phyloP scores from a whole-genome alignment of 352 stramenopile genomes.

The Saprolegnia parasitica region DNA sequence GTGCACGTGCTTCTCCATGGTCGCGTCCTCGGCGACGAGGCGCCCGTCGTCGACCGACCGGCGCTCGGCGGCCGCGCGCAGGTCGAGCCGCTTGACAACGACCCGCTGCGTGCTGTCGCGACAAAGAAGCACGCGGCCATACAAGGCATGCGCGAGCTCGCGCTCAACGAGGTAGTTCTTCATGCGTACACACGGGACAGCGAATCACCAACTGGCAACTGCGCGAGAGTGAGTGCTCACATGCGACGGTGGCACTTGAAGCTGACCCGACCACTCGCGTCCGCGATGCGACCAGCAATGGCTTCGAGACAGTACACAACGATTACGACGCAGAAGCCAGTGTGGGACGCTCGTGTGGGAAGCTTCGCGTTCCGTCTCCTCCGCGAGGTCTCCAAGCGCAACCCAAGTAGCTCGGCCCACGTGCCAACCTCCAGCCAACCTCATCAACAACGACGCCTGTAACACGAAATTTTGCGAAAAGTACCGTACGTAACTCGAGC shows the following conservation, averaged over 20 bases:
- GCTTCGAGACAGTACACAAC: no score
- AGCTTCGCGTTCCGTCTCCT: no score
- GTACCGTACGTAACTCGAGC: no score
- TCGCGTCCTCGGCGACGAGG: constrained; percentile 6
- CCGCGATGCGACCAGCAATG: no score
- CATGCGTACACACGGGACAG: constrained; percentile 8
- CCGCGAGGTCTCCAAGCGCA: no score
- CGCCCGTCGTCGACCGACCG: neutral
- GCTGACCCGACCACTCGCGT: no score
- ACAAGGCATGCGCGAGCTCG: constrained; percentile 18
- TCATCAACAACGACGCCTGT: no score
- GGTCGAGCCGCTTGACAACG: constrained; percentile 23
- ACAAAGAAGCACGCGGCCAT: constrained; percentile 23
- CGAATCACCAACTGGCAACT: neutral
- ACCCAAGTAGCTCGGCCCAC: no score
- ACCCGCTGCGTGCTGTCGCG: constrained; percentile 6
- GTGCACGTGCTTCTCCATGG: constrained; percentile 20
- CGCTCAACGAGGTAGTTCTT: constrained; percentile 16
- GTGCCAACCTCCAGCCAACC: no score
- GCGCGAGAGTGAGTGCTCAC: neutral
- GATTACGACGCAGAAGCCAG: no score
- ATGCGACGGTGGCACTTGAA: neutral
- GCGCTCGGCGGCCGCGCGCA: constrained; percentile 19
- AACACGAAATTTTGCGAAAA: no score
- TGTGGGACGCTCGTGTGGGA: no score